phyloP scores from a whole-genome alignment of 768 basidiomycete species.

The Tylopilus rubrobrunneus region DNA sequence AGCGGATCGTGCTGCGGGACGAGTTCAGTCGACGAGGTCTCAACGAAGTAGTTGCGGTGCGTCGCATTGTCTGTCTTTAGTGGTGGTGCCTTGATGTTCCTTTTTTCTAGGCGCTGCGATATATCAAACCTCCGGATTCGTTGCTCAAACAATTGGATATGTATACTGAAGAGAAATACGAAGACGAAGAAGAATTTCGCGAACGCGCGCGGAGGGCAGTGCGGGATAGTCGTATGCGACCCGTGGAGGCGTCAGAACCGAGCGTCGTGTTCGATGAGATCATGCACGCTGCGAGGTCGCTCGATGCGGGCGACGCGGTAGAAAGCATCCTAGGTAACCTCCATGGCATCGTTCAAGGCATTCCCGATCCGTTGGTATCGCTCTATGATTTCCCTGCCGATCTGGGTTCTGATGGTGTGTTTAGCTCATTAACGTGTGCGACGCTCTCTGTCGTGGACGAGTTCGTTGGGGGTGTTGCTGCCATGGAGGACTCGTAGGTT shows the following conservation, averaged over 20 bases:
- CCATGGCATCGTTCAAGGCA: constrained; percentile 51
- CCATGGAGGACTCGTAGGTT: constrained; percentile 61
- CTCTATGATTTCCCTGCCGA: not conserved
- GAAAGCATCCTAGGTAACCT: constrained; percentile 58
- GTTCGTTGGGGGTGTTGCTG: constrained; percentile 59
- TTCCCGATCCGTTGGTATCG: constrained; percentile 54
- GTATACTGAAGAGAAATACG: constrained; percentile 85
- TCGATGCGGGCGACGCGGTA: constrained; percentile 31
- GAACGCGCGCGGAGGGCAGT: constrained; percentile 51
- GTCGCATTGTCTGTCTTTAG: constrained; percentile 28
- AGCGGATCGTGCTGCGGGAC: constrained; percentile 73
- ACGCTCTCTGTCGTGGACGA: constrained; percentile 56
- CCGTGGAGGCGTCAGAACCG: constrained; percentile 41
- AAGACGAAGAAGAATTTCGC: constrained; percentile 83
- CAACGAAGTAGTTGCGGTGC: constrained; percentile 79
- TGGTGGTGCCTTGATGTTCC: not conserved
- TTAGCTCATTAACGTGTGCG: constrained; percentile 61
- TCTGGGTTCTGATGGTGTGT: constrained; percentile 5
- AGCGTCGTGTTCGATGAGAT: constrained; percentile 58
- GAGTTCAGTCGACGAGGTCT: constrained; percentile 80
- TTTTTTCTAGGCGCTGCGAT: constrained; percentile 58
- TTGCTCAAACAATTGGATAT: constrained; percentile 78
- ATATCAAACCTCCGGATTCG: constrained; percentile 69
- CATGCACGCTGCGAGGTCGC: constrained; percentile 51
- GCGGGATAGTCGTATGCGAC: constrained; percentile 19